Evolutionary conservation across 257 asterid genomes (phyloP).

Genomic region (Solanum dulcamara): DNA sequence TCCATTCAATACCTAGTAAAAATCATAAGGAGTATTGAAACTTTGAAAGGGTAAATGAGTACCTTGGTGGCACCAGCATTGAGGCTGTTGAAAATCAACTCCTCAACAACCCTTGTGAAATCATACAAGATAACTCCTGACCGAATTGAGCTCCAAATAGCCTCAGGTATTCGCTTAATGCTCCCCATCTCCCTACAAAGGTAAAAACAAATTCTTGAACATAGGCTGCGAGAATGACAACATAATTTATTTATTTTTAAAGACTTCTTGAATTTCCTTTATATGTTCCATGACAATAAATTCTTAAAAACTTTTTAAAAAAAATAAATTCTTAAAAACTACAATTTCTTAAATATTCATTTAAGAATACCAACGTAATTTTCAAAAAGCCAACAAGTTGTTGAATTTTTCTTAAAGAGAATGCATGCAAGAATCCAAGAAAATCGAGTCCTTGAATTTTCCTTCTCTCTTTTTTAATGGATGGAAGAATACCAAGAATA

Average conservation of each 20-base stretch:
- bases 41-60: not conserved
- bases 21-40: too few species aligned
- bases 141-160: slow-evolving; percentile 47
- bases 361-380: too few species aligned
- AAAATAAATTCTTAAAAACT: not conserved
- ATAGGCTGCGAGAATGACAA: not conserved
- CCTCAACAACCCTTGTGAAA: slow-evolving; percentile 75
- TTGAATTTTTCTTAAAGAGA: not conserved
- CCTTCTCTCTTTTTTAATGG: too few species aligned
- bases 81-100: slow-evolving; percentile 71
- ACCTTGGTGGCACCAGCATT: slow-evolving; percentile 92
- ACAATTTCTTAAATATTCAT: not conserved
- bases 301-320: too few species aligned
- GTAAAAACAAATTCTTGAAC: not conserved
- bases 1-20: not conserved
- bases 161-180: slow-evolving; percentile 64
- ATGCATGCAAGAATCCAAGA: not conserved
- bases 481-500: not conserved
- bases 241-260: not conserved
- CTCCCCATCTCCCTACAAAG: slow-evolving; percentile 32
- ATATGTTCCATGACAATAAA: too few species aligned
- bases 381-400: not conserved
- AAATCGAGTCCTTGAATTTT: not conserved
- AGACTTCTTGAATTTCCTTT: not conserved
- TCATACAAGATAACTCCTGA: slow-evolving; percentile 68